A percentile compares a stretch with the other conserved stretches of the same genome.
Conservation (phyloP, 495 filamentous ascomycete genomes). For the Lepraria neglecta region DNA sequence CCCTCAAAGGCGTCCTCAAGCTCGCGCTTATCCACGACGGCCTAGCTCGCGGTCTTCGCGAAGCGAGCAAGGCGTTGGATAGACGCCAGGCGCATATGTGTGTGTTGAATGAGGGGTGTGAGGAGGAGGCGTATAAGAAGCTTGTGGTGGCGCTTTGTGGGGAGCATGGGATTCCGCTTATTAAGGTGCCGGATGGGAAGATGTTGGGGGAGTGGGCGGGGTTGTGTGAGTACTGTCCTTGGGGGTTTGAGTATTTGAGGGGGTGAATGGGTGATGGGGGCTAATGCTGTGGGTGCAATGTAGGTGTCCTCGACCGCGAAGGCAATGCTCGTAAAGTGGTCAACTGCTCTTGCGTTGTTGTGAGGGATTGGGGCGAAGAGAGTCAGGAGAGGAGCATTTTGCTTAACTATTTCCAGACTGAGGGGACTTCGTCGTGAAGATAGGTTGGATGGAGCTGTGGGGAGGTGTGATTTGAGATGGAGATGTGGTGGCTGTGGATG, state of each 20-base stretch:
- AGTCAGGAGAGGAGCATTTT: conserved; percentile 95
- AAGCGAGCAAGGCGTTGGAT: conserved; percentile 96
- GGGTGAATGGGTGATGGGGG: background rate
- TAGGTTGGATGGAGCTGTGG: background rate
- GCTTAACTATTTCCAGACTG: conserved; percentile 98
- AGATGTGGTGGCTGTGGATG: background rate
- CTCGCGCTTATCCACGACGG: conserved; percentile 99
- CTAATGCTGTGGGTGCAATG: background rate
- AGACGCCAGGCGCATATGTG: conserved; percentile 98
- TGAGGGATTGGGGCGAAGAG: conserved; percentile 99
- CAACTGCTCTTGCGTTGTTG: conserved; percentile 99
- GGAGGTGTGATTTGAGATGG: background rate
- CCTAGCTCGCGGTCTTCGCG: conserved; percentile 93
- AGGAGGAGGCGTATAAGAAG: conserved; percentile 99
- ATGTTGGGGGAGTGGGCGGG: conserved; percentile 99
- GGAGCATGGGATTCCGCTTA: conserved; percentile 98
- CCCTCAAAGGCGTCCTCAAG: conserved; percentile 89
- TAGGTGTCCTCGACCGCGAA: conserved; percentile 96
- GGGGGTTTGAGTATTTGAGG: conserved; percentile 14
- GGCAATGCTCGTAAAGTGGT: conserved; percentile 99
- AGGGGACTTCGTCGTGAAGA: conserved; percentile 32
- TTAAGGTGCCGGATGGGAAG: conserved; percentile 99
- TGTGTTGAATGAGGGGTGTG: conserved; percentile 96
- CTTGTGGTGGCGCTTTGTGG: conserved; percentile 94
- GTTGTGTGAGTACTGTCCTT: conserved; percentile 64